phyloP scores from a whole-genome alignment of 176 grass and related monocot genomes.

The Bromus sterilis region DNA sequence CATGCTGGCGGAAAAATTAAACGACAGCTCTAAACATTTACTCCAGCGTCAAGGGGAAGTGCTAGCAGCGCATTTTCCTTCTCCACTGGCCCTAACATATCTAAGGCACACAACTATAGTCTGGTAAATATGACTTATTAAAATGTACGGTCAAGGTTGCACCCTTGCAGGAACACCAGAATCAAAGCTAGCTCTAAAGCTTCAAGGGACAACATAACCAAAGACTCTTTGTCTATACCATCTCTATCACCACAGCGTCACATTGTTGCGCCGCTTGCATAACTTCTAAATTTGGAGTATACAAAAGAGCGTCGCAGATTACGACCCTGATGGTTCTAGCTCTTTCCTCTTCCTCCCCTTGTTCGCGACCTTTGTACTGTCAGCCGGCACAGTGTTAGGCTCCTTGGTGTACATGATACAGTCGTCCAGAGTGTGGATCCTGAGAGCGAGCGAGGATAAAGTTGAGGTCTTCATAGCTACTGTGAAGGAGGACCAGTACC shows the following conservation, averaged over 20 bases:
- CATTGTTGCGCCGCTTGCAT: conserved; percentile 13
- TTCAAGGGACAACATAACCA: conserved; percentile 7
- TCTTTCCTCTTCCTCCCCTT: conserved; percentile 41
- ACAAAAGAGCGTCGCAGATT: conserved; percentile 5
- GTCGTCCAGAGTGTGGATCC: conserved; percentile 81
- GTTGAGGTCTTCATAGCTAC: conserved; percentile 78
- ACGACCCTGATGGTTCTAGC: conserved; percentile 23
- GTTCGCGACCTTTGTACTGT: conserved; percentile 43
- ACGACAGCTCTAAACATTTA: conserved; percentile 22
- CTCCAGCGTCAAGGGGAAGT: background rate
- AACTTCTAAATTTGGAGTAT: conserved; percentile 30
- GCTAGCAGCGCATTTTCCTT: background rate
- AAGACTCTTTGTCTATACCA: conserved; percentile 12
- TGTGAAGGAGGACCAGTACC: conserved; percentile 91
- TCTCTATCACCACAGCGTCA: conserved; percentile 16
- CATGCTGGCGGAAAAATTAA: background rate
- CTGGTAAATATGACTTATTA: background rate
- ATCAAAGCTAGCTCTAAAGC: background rate
- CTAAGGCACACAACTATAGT: background rate
- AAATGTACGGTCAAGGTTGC: conserved; percentile 18
- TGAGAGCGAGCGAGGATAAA: conserved; percentile 65
- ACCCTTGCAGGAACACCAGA: conserved; percentile 11
- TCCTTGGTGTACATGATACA: conserved; percentile 73
- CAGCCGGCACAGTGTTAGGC: conserved; percentile 13
- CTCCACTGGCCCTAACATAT: background rate